These are phyloP conservation scores for Bryoerythrophyllum caledonicum DNA, from an alignment of 225 moss, liverwort and hornwort species.

Conservation along the genomic window DNA sequence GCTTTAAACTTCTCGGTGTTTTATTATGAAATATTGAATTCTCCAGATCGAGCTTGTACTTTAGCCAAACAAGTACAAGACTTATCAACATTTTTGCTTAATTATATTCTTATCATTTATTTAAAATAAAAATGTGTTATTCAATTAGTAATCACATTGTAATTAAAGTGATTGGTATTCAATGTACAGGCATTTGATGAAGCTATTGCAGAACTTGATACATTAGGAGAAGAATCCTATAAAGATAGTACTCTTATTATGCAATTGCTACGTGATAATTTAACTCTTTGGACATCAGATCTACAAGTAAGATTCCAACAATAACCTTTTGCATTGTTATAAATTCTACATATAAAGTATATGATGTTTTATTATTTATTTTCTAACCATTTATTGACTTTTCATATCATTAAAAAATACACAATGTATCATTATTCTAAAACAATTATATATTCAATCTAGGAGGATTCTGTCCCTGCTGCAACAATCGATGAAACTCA, in stretches of 20 bases:
- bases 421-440: background rate
- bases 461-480: slow-evolving; percentile 17
- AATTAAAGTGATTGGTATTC: background rate
- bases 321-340: background rate
- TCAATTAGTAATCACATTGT: fast-evolving
- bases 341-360: no score
- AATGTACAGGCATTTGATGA: slow-evolving; percentile 57
- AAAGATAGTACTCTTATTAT: slow-evolving; percentile 66
- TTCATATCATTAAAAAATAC: fast-evolving
- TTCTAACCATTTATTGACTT: no score
- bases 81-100: background rate
- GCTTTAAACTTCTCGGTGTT: slow-evolving; percentile 67
- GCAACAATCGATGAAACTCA: background rate
- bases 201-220: slow-evolving; percentile 66
- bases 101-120: fast-evolving
- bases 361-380: background rate
- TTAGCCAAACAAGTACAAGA: slow-evolving; percentile 59
- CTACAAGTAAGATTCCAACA: slow-evolving; percentile 39
- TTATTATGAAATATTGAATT: slow-evolving; percentile 66
- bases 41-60: slow-evolving; percentile 53
- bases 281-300: slow-evolving; percentile 64
- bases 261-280: slow-evolving; percentile 58
- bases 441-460: slow-evolving; percentile 8
- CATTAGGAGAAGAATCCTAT: slow-evolving; percentile 59
- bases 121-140: background rate